phyloP scores from a whole-genome alignment of 2,329 filamentous ascomycete species.

The Fusarium oxysporum region DNA sequence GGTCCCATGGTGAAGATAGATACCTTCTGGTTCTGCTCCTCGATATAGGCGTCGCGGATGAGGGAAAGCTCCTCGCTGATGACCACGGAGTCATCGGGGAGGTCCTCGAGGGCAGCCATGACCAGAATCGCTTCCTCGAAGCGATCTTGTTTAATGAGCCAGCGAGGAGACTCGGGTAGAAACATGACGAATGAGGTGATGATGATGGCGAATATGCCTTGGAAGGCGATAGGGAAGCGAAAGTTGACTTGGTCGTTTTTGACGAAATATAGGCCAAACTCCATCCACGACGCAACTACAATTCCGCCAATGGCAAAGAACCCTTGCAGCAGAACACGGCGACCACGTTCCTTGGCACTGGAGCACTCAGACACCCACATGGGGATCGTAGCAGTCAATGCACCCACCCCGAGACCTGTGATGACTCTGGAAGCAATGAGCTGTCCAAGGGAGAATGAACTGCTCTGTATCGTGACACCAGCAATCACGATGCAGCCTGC shows the following conservation, averaged over 20 bases:
- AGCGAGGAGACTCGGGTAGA: not conserved
- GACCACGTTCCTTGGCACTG: not conserved
- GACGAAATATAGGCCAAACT: not conserved
- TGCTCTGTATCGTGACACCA: not conserved
- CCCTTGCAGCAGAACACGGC: not conserved
- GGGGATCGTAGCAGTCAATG: not conserved
- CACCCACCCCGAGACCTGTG: not conserved
- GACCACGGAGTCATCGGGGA: not conserved
- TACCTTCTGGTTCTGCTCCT: not conserved
- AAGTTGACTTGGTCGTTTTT: not conserved
- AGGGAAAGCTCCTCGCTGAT: not conserved
- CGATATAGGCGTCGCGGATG: not conserved
- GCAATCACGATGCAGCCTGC: not conserved
- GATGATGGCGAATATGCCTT: not conserved
- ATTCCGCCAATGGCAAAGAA: not conserved
- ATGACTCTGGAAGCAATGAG: not conserved
- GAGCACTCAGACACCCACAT: not conserved
- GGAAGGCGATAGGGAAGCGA: not conserved
- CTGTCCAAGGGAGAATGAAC: not conserved
- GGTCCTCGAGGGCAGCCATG: not conserved
- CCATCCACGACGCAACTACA: not conserved
- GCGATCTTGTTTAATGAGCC: not conserved
- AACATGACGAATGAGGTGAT: not conserved
- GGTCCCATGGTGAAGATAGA: not conserved
- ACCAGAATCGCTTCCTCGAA: not conserved